Base-by-base conservation (phyloP, 176 grass and related monocot genomes). In the Bothriochloa decipiens region DNA sequence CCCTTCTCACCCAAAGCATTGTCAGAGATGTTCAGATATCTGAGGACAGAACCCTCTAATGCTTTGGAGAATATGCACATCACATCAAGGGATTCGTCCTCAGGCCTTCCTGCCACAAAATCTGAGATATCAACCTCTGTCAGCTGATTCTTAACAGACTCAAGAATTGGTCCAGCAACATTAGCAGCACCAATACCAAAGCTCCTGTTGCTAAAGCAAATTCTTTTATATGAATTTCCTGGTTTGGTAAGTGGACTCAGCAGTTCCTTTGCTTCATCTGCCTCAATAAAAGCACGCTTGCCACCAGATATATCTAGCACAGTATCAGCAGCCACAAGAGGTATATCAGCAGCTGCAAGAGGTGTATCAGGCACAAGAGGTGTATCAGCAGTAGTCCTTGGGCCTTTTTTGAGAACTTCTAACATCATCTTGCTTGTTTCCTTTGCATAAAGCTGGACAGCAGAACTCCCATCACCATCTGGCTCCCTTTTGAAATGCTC, bases 371-470 rank as follows among this genome's bases (percentile, higher is more conserved):
- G 22, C n/a, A 60, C 55, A 32, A 32, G 29, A 32, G 29, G 29
- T 32, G 29, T 32, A 32, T 32, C 29, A 60, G 55, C 57, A 11
- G 57, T 23, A 23, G 57, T 60, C 22, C 57, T 60, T 23, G 57
- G 57, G 22, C 57, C 57, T 60, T 60, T 60, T 60, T 23, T 60
- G 8, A 60, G 57, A 23, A 60, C 57, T 23, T 23, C 57, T 22
- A 60, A 23, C 57, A 60, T 60, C 57, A 60, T 23, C 57, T 60
- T 23, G 57, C 57, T 60, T 0, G 57, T 23, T 60, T 60, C 57
- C 57, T 60, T 60, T 60, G 57, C 57, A 60, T 60, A 60, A 23
- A 60, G 57, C 57, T 60, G 57, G 57, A 60, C 57, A 60, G 57
- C 57, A 23, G 57, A 60, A 11, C 57, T 60, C 57, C 57, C 57